Percentiles rank a stretch among this genome's conserved stretches.
Evolutionary conservation across 495 filamentous ascomycete species (phyloP).

Genomic region (Bryoglossum gracile): DNA sequence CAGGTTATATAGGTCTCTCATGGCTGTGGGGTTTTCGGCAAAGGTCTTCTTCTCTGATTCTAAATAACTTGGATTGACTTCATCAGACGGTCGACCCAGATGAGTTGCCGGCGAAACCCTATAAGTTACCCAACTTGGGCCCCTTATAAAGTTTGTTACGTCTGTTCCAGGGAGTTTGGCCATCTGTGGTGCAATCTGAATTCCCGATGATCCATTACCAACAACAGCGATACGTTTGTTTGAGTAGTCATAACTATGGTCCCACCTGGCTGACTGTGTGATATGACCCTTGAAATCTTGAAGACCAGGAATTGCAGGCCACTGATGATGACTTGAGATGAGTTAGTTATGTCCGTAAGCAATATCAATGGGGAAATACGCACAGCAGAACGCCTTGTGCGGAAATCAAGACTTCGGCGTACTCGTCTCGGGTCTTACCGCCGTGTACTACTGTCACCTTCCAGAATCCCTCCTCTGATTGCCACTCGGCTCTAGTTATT

Average conservation of each 20-base stretch:
- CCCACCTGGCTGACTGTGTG: conserved; percentile 22
- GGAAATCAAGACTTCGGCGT: background rate
- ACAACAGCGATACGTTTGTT: conserved; percentile 39
- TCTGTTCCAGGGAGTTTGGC: conserved; percentile 41
- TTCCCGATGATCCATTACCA: conserved; percentile 40
- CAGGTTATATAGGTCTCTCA: too few species aligned
- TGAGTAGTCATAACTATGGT: conserved; percentile 3
- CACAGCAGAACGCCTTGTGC: background rate
- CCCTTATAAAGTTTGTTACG: conserved; percentile 30
- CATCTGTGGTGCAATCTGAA: conserved; percentile 41
- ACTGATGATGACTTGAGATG: background rate
- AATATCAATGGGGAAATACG: background rate
- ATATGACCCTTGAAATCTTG: conserved; percentile 30
- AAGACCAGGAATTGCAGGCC: conserved; percentile 28
- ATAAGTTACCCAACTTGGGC: background rate
- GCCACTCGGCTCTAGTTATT: background rate
- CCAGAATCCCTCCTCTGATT: background rate
- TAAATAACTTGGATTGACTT: background rate
- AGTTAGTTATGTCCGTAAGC: too few species aligned
- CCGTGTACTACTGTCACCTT: background rate
- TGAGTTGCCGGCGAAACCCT: background rate
- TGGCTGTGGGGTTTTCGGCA: background rate
- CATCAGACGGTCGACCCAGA: background rate
- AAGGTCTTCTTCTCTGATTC: background rate
- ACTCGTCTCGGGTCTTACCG: background rate